Conservation (phyloP, 1,139 yeast genomes). For the Taphrina flavorubra region DNA sequence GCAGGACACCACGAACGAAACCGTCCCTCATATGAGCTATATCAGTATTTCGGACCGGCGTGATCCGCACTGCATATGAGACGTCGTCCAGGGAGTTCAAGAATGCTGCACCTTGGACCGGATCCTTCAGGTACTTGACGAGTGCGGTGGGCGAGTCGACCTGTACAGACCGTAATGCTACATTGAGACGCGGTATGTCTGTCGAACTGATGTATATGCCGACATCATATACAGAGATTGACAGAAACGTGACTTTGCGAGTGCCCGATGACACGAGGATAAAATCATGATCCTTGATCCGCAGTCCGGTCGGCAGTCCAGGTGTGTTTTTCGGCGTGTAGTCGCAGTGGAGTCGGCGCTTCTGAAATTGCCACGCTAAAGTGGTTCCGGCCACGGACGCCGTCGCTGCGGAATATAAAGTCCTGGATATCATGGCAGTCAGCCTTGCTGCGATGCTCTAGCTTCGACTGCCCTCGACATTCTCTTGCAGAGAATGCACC, state of each 20-base stretch:
- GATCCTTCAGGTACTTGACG: constrained; percentile 46
- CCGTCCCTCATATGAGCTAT: constrained; percentile 89
- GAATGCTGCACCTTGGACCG: constrained; percentile 61
- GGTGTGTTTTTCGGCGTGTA: constrained; percentile 19
- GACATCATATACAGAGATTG: constrained; percentile 30
- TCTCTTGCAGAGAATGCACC: no score
- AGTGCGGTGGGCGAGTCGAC: constrained; percentile 3
- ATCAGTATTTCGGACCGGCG: constrained; percentile 88
- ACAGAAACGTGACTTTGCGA: constrained; percentile 33
- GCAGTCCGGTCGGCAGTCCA: not conserved
- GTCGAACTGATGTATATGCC: constrained; percentile 26
- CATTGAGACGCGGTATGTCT: constrained; percentile 9
- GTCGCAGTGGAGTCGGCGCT: constrained; percentile 26
- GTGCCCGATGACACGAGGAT: constrained; percentile 26
- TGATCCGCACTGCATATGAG: constrained; percentile 71
- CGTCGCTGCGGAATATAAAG: not conserved
- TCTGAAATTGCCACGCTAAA: not conserved
- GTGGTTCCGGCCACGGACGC: not conserved
- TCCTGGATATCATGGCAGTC: not conserved
- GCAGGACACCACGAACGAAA: constrained; percentile 73
- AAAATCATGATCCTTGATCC: not conserved
- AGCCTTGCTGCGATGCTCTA: not conserved
- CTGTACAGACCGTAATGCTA: constrained; percentile 7
- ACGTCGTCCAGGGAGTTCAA: constrained; percentile 65
- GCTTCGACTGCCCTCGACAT: no score